These are phyloP conservation scores for Tubosaeta brunneosetosa DNA, from an alignment of 768 basidiomycete species.

Conservation along the genomic window DNA sequence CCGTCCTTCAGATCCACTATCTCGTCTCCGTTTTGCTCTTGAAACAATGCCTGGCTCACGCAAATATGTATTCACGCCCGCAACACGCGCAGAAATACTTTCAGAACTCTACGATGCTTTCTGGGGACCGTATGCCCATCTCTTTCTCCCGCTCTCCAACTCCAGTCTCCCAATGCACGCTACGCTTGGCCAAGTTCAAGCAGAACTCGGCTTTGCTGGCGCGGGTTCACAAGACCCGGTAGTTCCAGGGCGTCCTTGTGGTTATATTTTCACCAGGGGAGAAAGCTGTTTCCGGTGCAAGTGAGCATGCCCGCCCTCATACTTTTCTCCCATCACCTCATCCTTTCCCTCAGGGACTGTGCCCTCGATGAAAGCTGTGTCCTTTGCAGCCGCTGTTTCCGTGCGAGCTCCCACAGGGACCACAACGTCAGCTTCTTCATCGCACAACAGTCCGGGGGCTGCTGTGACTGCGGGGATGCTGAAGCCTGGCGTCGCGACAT, in stretches of 20 bases:
- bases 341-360: slow-evolving; percentile 63
- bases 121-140: slow-evolving; percentile 69
- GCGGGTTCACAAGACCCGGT: slow-evolving; percentile 57
- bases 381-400: slow-evolving; percentile 86
- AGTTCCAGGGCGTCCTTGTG: slow-evolving; percentile 71
- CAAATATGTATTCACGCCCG: slow-evolving; percentile 71
- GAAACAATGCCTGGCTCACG: slow-evolving; percentile 78
- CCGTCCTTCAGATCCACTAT: slow-evolving; percentile 56
- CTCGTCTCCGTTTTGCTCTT: slow-evolving; percentile 68
- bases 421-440: slow-evolving; percentile 95
- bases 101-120: slow-evolving; percentile 77
- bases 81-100: slow-evolving; percentile 76
- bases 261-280: slow-evolving; percentile 83
- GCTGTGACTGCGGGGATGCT: slow-evolving; percentile 92
- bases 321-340: neutral
- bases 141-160: slow-evolving; percentile 67
- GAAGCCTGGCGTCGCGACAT: slow-evolving; percentile 78
- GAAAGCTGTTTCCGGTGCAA: slow-evolving; percentile 94
- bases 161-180: slow-evolving; percentile 57
- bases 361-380: slow-evolving; percentile 87
- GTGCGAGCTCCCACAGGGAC: slow-evolving; percentile 75
- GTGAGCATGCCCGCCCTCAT: slow-evolving; percentile 43
- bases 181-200: slow-evolving; percentile 69
- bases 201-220: slow-evolving; percentile 49
- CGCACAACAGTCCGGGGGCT: slow-evolving; percentile 85